phyloP scores from a whole-genome alignment of 108 stramenopile genomes.

The Cyclotella baltica region DNA sequence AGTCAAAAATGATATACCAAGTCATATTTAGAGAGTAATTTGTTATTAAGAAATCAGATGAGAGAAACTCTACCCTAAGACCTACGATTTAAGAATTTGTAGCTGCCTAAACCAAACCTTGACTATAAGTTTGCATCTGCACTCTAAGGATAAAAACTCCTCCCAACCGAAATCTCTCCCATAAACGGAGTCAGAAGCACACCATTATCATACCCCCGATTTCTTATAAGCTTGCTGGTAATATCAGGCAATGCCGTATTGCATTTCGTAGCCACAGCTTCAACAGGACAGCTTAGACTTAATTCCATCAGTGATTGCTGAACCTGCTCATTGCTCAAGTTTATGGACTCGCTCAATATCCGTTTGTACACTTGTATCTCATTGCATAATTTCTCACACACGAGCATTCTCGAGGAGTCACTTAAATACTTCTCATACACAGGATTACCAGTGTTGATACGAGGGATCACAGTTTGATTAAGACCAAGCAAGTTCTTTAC shows the following conservation, averaged over 20 bases:
- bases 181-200: neutral
- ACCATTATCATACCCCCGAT: conserved; percentile 6
- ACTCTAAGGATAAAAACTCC: too few species aligned
- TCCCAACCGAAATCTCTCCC: too few species aligned
- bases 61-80: too few species aligned
- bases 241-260: conserved; percentile 9
- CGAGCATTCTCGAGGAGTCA: conserved; percentile 15
- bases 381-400: conserved; percentile 28
- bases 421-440: conserved; percentile 5
- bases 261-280: conserved; percentile 15
- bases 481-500: neutral
- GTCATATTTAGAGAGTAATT: too few species aligned
- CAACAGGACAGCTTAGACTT: conserved; percentile 15
- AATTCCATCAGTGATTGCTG: conserved; percentile 27
- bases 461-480: conserved; percentile 4
- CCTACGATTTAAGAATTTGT: too few species aligned
- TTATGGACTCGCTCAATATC: conserved; percentile 21
- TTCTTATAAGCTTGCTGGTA: neutral
- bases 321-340: conserved; percentile 17
- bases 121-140: too few species aligned
- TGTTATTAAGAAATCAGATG: too few species aligned
- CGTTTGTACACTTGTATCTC: conserved; percentile 34
- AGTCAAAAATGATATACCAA: too few species aligned
- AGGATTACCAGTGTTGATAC: conserved; percentile 7
- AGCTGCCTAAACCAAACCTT: too few species aligned